Percentiles rank a stretch among this genome's conserved stretches.
Evolutionary conservation across 768 basidiomycete genomes (phyloP).

Genomic region (Pleurotus ostreatus): DNA sequence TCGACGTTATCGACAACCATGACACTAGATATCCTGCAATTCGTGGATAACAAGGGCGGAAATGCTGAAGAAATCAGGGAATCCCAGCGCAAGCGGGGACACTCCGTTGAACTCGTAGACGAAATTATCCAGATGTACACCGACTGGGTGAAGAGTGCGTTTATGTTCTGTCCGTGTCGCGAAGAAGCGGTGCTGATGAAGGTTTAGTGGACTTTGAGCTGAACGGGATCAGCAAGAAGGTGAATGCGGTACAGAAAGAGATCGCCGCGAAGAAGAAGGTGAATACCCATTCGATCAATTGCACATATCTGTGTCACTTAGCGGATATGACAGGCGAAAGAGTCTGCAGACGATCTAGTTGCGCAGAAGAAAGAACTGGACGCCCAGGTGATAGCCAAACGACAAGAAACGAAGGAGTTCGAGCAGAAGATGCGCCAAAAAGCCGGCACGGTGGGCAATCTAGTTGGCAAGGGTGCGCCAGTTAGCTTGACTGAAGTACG

Average conservation of each 20-base stretch:
- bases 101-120: conserved; percentile 88
- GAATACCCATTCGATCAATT: neutral
- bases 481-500: conserved; percentile 85
- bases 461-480: conserved; percentile 84
- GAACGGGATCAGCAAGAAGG: conserved; percentile 72
- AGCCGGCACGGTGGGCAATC: conserved; percentile 84
- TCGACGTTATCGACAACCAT: conserved; percentile 31
- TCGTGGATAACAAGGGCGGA: conserved; percentile 87
- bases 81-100: conserved; percentile 88
- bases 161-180: neutral
- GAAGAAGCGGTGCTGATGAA: neutral
- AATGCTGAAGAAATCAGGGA: conserved; percentile 87
- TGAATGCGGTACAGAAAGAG: conserved; percentile 91
- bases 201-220: conserved; percentile 83
- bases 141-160: conserved; percentile 93
- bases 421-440: conserved; percentile 77
- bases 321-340: conserved; percentile 64
- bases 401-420: conserved; percentile 72
- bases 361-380: conserved; percentile 84
- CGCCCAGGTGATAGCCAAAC: conserved; percentile 69
- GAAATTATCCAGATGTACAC: conserved; percentile 89
- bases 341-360: conserved; percentile 85
- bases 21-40: conserved; percentile 79
- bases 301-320: neutral
- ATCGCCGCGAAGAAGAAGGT: conserved; percentile 94